Evolutionary conservation across 192 early-diverging fungal species (phyloP).

Genomic region (Spinellus fusiger): DNA sequence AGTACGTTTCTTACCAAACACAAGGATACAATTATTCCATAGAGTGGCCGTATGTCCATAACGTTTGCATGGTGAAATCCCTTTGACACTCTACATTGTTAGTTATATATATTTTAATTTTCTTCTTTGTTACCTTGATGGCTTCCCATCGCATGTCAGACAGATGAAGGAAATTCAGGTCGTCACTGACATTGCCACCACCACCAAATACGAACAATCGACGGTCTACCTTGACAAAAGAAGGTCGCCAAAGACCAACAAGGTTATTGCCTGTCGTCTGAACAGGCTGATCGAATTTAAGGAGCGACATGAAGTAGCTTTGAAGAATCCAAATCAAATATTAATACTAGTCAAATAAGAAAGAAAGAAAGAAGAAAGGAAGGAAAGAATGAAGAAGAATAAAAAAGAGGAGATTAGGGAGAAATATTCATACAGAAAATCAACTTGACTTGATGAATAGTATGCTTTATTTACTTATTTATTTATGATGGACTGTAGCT

Average conservation of each 20-base stretch:
- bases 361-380: background rate
- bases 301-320: background rate
- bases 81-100: conserved; percentile 26
- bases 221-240: conserved; percentile 45
- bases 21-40: conserved; percentile 50
- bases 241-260: conserved; percentile 50
- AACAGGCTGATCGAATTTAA: conserved; percentile 36
- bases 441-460: background rate
- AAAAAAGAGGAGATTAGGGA: background rate
- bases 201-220: conserved; percentile 51
- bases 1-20: conserved; percentile 39
- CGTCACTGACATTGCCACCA: conserved; percentile 52
- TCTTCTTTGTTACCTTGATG: conserved; percentile 30
- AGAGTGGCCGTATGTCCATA: conserved; percentile 55
- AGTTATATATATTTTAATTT: background rate
- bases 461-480: no score
- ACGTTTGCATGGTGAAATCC: conserved; percentile 46
- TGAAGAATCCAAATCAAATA: background rate
- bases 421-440: background rate
- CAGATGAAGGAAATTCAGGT: conserved; percentile 48
- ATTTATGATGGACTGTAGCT: background rate
- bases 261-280: conserved; percentile 49
- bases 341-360: background rate
- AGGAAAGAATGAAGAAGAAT: background rate
- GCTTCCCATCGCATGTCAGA: conserved; percentile 46